These are phyloP conservation scores for Castanea mollissima DNA, from an alignment of 306 rosid species.

Conservation along the genomic window DNA sequence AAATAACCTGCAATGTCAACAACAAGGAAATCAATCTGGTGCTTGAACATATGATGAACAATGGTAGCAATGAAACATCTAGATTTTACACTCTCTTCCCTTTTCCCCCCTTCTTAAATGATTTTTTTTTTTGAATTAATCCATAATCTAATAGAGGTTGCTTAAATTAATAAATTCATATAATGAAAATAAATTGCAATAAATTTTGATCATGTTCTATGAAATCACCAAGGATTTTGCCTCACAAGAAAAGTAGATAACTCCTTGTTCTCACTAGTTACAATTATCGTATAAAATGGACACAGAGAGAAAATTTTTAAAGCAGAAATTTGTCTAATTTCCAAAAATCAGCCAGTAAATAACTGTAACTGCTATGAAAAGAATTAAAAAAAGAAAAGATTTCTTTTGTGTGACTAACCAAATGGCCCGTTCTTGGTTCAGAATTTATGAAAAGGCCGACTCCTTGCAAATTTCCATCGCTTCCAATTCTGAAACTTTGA, in stretches of 20 bases:
- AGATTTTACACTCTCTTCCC: background rate
- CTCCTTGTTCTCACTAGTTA: background rate
- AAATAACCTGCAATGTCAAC: slow-evolving; percentile 62
- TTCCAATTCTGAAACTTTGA: slow-evolving; percentile 88
- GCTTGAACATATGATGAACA: background rate
- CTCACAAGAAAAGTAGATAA: background rate
- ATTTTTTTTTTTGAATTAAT: background rate
- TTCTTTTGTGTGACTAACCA: slow-evolving; percentile 55
- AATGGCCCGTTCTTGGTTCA: slow-evolving; percentile 82
- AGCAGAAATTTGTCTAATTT: slow-evolving; percentile 16
- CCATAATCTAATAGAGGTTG: background rate
- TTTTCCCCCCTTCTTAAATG: background rate
- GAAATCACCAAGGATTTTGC: background rate
- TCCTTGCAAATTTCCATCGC: slow-evolving; percentile 89
- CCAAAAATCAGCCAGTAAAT: slow-evolving; percentile 7
- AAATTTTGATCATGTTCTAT: background rate
- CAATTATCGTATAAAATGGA: background rate
- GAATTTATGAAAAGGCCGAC: slow-evolving; percentile 85
- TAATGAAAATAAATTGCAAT: background rate
- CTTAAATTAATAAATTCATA: no score
- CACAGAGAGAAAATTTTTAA: background rate
- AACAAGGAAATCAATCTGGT: background rate
- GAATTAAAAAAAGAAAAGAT: background rate
- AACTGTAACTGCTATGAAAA: background rate
- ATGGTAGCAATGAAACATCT: background rate